Evolutionary conservation across 176 grass and related monocot genomes (phyloP), one percentile per base, ranked within the genome.

Genomic region (Eleusine indica): DNA sequence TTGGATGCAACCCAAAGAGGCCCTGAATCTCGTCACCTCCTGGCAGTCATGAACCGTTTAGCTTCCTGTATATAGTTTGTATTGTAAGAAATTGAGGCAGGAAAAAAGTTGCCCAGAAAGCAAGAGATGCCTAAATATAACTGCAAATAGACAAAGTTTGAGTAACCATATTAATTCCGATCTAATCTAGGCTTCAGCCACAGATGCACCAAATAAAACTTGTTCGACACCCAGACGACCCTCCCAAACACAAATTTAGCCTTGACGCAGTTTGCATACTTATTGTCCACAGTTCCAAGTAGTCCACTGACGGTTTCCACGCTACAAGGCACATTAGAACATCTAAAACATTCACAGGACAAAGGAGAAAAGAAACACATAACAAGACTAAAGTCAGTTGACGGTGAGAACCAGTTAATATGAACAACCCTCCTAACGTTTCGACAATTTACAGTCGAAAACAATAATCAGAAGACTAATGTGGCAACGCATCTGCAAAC

Each of bases 331-430:
- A 67, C 37, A 67, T 67, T 51, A 67, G 71, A 68, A 57, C 51
- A 84, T 44, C 72, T 54, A 83, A 38, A 53, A 68, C 71, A 76
- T 68, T 76, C 35, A 54, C 22, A 44, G 49, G 38, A 44, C 21
- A 38, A 56, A 56, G 19, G 8, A 12, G 22, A 75, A 53, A 69
- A 54, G 21, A 70, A 70, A 17, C 48, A 80, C 78, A 56, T n/a
- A 14, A 54, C 44, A 76, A n/a, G 15, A 54, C 22, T 52, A 4
- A 42, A 46, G 86, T 88, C 58, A 79, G 38, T 62, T 47, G 47
- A 58, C 58, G 42, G 48, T 6, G 4, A 78, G 14, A 78, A 56
- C 80, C 49, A 47, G 72, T 79, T 58, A 88, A 65, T 73, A 79
- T 67, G 58, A 54, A 81, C 80, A 83, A 42, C 47, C 32, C 57